phyloP scores from a whole-genome alignment of 768 basidiomycete species.

The Podaxis pistillaris region DNA sequence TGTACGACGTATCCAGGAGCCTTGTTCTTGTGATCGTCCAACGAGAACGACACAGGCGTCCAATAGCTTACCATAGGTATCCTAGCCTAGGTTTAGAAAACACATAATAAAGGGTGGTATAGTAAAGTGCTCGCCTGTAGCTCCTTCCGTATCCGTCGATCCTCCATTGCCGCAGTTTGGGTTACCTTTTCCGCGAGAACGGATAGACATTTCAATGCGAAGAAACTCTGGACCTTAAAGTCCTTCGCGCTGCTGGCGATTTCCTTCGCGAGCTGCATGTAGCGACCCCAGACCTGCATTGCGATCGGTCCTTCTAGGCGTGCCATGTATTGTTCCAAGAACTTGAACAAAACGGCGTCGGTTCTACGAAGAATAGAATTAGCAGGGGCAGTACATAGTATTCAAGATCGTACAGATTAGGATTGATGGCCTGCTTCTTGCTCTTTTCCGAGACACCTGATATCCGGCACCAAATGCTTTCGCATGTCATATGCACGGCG shows the following conservation, averaged over 20 bases:
- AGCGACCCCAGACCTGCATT: constrained; percentile 87
- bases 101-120: background rate
- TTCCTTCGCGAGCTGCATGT: constrained; percentile 77
- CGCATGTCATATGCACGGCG: constrained; percentile 86
- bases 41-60: constrained; percentile 76
- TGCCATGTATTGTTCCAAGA: constrained; percentile 82
- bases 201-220: constrained; percentile 76
- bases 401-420: constrained; percentile 55
- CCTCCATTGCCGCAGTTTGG: constrained; percentile 90
- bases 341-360: constrained; percentile 74
- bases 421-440: constrained; percentile 60
- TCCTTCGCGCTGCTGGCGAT: constrained; percentile 62
- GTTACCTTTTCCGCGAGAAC: constrained; percentile 79
- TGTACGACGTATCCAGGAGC: constrained; percentile 75
- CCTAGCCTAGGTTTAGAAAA: constrained; percentile 37
- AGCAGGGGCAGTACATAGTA: constrained; percentile 1
- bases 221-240: constrained; percentile 70
- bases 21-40: constrained; percentile 70
- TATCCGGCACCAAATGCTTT: constrained; percentile 68
- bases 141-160: constrained; percentile 83
- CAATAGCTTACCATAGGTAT: constrained; percentile 81
- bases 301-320: constrained; percentile 89
- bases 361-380: constrained; percentile 42
- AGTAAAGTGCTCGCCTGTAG: constrained; percentile 55
- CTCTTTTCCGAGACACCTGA: constrained; percentile 54